Percentiles rank a stretch among this genome's conserved stretches.
phyloP scores from a whole-genome alignment of 495 filamentous ascomycete species.

The Letharia lupina region DNA sequence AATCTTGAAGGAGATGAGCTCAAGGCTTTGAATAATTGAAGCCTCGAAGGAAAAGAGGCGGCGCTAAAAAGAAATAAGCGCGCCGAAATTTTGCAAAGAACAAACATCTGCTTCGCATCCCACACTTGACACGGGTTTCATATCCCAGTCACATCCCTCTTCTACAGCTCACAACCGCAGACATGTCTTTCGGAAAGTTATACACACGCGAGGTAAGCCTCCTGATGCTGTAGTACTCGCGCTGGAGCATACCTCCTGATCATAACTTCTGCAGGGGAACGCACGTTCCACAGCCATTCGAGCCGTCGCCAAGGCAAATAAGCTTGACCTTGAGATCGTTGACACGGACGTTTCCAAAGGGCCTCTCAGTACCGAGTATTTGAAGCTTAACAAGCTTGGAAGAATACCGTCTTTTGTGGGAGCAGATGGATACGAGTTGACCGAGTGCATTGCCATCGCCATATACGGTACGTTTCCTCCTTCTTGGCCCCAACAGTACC shows the following conservation, averaged over 20 bases:
- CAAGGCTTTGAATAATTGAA: no score
- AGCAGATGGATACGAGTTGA: constrained; percentile 80
- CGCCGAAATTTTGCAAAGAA: background rate
- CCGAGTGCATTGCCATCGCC: constrained; percentile 87
- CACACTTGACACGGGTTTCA: background rate
- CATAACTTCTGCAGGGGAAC: constrained; percentile 54
- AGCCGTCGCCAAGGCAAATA: constrained; percentile 93
- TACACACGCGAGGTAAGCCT: constrained; percentile 73
- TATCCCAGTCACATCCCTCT: background rate
- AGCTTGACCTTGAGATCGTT: constrained; percentile 79
- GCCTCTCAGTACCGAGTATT: constrained; percentile 58
- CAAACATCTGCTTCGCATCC: background rate
- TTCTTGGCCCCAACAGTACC: constrained; percentile 7
- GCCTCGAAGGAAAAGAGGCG: background rate
- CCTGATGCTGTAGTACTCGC: constrained; percentile 9
- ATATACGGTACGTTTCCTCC: constrained; percentile 76
- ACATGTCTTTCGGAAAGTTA: constrained; percentile 92
- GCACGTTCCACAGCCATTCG: constrained; percentile 77
- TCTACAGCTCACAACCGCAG: constrained; percentile 16
- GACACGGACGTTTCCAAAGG: constrained; percentile 52
- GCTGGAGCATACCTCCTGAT: constrained; percentile 17
- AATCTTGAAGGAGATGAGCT: background rate
- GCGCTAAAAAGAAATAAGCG: background rate
- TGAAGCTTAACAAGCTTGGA: constrained; percentile 76
- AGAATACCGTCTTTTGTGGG: constrained; percentile 90